Conservation (phyloP, 331 rosid species). For the Acacia concinna region DNA sequence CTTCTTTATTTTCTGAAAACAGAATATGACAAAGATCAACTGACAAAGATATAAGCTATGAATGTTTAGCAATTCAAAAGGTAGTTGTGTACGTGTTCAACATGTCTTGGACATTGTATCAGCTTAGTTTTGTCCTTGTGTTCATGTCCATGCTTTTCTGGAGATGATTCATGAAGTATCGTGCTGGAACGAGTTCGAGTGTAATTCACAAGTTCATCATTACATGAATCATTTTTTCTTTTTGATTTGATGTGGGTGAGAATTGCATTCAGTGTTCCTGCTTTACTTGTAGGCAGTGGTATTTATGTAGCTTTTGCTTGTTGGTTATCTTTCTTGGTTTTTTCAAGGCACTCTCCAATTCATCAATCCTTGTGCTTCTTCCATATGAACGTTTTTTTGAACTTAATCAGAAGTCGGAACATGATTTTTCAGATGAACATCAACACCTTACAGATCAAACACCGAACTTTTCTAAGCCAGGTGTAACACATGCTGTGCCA, state of each 20-base stretch:
- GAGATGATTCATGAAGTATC: neutral
- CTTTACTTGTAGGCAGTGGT: neutral
- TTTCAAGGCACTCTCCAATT: neutral
- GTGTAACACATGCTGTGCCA: constrained; percentile 13
- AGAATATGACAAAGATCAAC: neutral
- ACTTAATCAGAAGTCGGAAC: neutral
- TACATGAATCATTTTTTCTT: neutral
- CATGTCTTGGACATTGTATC: neutral
- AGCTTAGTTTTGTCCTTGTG: neutral
- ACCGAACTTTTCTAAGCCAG: constrained; percentile 41
- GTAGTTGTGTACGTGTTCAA: neutral
- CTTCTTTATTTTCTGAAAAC: neutral
- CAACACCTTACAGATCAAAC: constrained; percentile 36
- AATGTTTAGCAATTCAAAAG: neutral
- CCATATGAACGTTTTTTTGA: neutral
- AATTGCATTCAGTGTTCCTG: constrained; percentile 7
- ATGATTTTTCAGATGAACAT: constrained; percentile 34
- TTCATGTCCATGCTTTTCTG: neutral
- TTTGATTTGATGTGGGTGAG: neutral
- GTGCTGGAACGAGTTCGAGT: neutral
- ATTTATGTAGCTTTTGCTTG: neutral
- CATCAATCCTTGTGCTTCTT: neutral
- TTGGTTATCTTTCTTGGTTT: neutral
- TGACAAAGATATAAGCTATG: neutral
- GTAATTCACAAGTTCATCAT: neutral